phyloP scores from a whole-genome alignment of 768 basidiomycete genomes.

The Podaxis pistillaris region DNA sequence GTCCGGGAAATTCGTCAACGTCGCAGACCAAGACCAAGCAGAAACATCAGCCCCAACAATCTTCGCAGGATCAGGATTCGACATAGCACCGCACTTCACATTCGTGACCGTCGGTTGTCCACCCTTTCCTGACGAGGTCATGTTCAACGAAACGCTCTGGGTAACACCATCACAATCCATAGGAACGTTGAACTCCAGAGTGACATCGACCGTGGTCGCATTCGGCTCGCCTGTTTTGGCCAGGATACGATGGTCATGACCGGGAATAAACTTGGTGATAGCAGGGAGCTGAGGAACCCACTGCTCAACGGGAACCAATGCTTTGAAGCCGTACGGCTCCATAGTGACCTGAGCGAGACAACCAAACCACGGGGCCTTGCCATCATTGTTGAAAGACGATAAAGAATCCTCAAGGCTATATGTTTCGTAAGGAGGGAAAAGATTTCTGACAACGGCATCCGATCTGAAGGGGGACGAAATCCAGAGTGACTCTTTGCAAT shows the following conservation, averaged over 20 bases:
- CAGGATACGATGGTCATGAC: slow-evolving; percentile 79
- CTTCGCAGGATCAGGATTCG: slow-evolving; percentile 43
- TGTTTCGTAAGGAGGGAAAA: slow-evolving; percentile 83
- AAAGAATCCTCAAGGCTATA: slow-evolving; percentile 67
- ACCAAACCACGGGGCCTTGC: slow-evolving; percentile 64
- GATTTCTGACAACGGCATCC: slow-evolving; percentile 63
- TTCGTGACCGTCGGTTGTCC: slow-evolving; percentile 51
- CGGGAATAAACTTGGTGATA: slow-evolving; percentile 78
- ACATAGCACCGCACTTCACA: slow-evolving; percentile 48
- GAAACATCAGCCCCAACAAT: slow-evolving; percentile 59
- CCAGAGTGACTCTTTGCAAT: slow-evolving; percentile 62
- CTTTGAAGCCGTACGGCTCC: slow-evolving; percentile 79
- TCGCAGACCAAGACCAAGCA: slow-evolving; percentile 72
- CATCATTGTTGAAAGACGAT: slow-evolving; percentile 59
- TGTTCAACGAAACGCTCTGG: slow-evolving; percentile 57
- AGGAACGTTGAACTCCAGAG: slow-evolving; percentile 72
- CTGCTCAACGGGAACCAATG: slow-evolving; percentile 61
- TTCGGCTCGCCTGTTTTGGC: slow-evolving; percentile 42
- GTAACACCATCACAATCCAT: slow-evolving; percentile 80
- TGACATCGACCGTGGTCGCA: slow-evolving; percentile 61
- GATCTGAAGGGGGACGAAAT: slow-evolving; percentile 77
- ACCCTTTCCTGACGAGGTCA: slow-evolving; percentile 67
- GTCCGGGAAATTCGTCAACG: slow-evolving; percentile 72
- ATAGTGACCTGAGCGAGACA: slow-evolving; percentile 69
- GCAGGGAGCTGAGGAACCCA: slow-evolving; percentile 75